Evolutionary conservation across 2,329 filamentous ascomycete genomes (phyloP).

Genomic region (Sporothrix euskadiensis): DNA sequence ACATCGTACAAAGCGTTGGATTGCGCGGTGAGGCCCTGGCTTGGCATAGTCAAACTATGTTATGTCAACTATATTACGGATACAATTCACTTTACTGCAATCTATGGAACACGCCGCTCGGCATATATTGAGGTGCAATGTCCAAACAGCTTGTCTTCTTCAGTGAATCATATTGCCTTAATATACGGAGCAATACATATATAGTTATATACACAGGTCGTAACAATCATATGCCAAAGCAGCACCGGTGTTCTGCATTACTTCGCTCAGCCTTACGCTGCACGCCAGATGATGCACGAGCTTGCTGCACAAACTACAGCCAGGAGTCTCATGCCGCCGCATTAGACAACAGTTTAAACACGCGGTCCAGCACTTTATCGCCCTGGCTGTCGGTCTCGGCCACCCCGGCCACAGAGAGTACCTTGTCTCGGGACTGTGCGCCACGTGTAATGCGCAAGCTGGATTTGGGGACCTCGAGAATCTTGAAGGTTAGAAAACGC

Average conservation of each 20-base stretch:
- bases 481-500: conserved; percentile 41
- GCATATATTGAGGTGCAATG: too few species aligned
- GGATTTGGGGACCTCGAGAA: conserved; percentile 63
- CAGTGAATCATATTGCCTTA: too few species aligned
- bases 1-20: neutral
- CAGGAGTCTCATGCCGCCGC: conserved; percentile 6
- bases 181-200: too few species aligned
- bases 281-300: neutral
- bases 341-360: conserved; percentile 23
- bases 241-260: neutral
- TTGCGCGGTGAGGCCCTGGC: too few species aligned
- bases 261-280: neutral
- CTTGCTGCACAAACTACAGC: neutral
- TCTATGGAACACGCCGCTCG: too few species aligned
- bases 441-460: conserved; percentile 63
- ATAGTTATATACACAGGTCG: too few species aligned
- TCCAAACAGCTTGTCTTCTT: too few species aligned
- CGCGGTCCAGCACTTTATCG: conserved; percentile 24
- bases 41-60: too few species aligned
- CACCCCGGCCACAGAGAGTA: conserved; percentile 46
- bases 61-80: too few species aligned
- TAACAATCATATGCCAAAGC: neutral
- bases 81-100: too few species aligned
- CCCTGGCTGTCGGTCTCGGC: conserved; percentile 21
- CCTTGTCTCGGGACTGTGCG: conserved; percentile 65